Evolutionary conservation across 192 early-diverging fungal genomes (phyloP), one percentile per base, ranked within the genome.

Genomic region (Rhizoclosmatium globosum): DNA sequence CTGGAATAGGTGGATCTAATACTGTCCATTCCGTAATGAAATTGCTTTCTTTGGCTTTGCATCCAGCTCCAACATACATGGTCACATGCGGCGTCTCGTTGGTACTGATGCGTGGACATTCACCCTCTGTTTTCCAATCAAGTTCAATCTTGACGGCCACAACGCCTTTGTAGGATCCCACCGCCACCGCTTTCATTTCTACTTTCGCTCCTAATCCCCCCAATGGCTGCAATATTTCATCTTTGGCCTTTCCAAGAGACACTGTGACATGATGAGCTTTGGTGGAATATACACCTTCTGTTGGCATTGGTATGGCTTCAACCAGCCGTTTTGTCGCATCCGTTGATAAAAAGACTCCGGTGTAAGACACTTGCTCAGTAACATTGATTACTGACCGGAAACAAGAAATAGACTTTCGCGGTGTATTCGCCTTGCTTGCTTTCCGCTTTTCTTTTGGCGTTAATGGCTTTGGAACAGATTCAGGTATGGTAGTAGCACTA

Each of bases 11-110:
- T 11, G 39, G 38, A 23, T 45, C 44, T 3, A 85, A 65, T 38
- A 71, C 69, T 31, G 2, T 19, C 87, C 85, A 89, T 9, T 79
- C 74, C 61, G 57, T 56, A 48, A 88, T 85, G 38, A 68, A 19
- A 78, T 86, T 86, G 38, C 71, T 75, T 6, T 82, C 74, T 3
- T 62, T 67, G 0, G 85, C 75, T 68, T 59, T 73, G 2, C 21
- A 65, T 39, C 41, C 71, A 4, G 76, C 73, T 4, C 47, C 41
- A 19, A 86, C 77, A 64, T 47, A 43, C 11, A 89, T 31, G 17
- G 84, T 87, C 74, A 85, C 78, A 76, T 89, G 87, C 23, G 84
- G 82, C 2, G 68, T 80, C 47, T 50, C 76, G 68, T 85, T 83
- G 0, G 65, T 67, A 31, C 85, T 83, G 7, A 77, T 48, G 17